These are phyloP conservation scores for Fusarium nisikadoi DNA, from an alignment of 2,329 filamentous ascomycete species.

Conservation along the genomic window DNA sequence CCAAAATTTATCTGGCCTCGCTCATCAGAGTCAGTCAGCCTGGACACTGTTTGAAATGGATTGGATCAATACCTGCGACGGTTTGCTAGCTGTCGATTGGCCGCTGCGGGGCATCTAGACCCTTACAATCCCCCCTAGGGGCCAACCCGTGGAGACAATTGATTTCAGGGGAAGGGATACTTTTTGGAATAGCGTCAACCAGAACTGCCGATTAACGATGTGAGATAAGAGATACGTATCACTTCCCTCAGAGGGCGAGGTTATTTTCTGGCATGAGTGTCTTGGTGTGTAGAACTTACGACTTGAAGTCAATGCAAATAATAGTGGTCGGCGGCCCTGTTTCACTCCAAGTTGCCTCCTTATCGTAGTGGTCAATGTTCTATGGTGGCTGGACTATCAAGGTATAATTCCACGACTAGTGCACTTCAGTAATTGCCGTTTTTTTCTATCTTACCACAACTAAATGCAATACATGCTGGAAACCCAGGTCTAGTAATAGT, in stretches of 20 bases:
- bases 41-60: slow-evolving; percentile 22
- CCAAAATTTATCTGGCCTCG: slow-evolving; percentile 40
- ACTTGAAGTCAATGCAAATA: not conserved
- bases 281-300: not conserved
- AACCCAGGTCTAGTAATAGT: not conserved
- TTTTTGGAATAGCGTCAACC: not conserved
- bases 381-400: not conserved
- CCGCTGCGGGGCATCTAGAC: slow-evolving; percentile 34
- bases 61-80: slow-evolving; percentile 32
- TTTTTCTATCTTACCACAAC: too few species aligned
- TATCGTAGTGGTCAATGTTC: not conserved
- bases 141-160: slow-evolving; percentile 5
- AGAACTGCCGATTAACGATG: not conserved
- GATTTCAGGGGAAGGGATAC: slow-evolving; percentile 19
- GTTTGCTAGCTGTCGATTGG: slow-evolving; percentile 42
- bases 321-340: not conserved
- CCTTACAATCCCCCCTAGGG: slow-evolving; percentile 25
- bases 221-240: not conserved
- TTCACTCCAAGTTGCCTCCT: not conserved
- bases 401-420: not conserved
- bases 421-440: not conserved
- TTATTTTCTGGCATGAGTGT: not conserved
- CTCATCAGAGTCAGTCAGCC: not conserved
- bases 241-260: not conserved
- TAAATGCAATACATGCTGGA: not conserved